Base-by-base conservation (phyloP, 2,329 filamentous ascomycete genomes). In the Sporothrix mexicana region DNA sequence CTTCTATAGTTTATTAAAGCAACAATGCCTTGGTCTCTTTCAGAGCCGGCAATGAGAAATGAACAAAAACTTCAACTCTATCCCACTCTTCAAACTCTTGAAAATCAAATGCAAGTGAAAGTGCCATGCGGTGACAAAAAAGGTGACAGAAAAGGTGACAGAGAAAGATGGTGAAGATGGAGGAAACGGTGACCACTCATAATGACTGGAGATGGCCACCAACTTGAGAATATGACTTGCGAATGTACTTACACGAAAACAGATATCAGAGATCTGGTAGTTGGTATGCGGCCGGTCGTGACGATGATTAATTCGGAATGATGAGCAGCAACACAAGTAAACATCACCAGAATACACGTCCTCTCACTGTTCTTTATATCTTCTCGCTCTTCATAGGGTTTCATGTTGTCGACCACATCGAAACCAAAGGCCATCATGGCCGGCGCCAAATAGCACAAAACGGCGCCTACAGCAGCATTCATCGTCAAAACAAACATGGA, bases 21-120 rank as follows among this genome's bases (percentile, higher is more conserved):
- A 64, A 36, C 36, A n/a, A 45, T 4, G 36, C 10, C n/a, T 45
- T 20, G n/a, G 45, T 4, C n/a, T 17, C 15, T n/a, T 6, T 36
- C 30, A 36, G 61, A 47, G 61, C 13, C 41, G 61, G 61, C 61
- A 47, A 66, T 66, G 61, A 66, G 61, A 66, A 66, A 66, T 66
- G 61, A 66, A 36, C 30, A 36, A 36, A 36, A 36, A 36, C 30
- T 36, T 36, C 30, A 36, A 36, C 30, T 36, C 30, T 36, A 36
- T 36, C 30, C 5, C 2, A 36, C 30, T 20, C 45, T 45, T 10
- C 62, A 51, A 30, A 67, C 43, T 47, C 43, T 49, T n/a, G 2
- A 25, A 12, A 67, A 67, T 2, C n/a, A 66, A 5, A 66, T 66
- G 20, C 61, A 25, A 66, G 61, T 66, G 41, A 64, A 20, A 51